Percentiles rank a stretch among this genome's conserved stretches.
Conservation (phyloP, 108 stramenopile species). For the Pseudonitzschia pungens region DNA sequence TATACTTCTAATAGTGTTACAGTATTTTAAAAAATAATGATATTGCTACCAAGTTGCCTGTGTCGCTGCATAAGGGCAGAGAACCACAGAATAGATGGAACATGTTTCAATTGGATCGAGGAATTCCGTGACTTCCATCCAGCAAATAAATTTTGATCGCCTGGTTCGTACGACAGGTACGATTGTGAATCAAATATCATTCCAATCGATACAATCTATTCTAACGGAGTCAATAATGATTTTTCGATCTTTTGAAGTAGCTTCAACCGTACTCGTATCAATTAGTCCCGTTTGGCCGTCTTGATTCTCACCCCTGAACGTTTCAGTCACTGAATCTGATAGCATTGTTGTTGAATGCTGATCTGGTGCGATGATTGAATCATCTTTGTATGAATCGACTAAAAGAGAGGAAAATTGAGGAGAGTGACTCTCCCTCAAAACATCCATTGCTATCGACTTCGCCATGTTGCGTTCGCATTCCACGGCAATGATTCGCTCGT, state of each 20-base stretch:
- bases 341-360: no score
- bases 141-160: not conserved
- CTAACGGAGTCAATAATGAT: not conserved
- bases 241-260: not conserved
- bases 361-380: no score
- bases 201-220: constrained; percentile 5
- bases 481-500: not conserved
- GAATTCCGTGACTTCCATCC: not conserved
- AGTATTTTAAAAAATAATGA: no score
- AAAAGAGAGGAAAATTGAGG: not conserved
- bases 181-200: not conserved
- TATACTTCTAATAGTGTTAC: no score
- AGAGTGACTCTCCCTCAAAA: not conserved
- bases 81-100: no score
- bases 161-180: not conserved
- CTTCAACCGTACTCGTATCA: not conserved
- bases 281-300: not conserved
- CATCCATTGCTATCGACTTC: not conserved
- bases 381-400: not conserved
- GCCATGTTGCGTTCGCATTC: not conserved
- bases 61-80: no score
- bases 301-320: not conserved
- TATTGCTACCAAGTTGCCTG: no score
- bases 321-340: no score
- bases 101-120: no score